These are phyloP conservation scores for Xerocomellus amylosporus DNA, from an alignment of 768 basidiomycete species.

Conservation along the genomic window DNA sequence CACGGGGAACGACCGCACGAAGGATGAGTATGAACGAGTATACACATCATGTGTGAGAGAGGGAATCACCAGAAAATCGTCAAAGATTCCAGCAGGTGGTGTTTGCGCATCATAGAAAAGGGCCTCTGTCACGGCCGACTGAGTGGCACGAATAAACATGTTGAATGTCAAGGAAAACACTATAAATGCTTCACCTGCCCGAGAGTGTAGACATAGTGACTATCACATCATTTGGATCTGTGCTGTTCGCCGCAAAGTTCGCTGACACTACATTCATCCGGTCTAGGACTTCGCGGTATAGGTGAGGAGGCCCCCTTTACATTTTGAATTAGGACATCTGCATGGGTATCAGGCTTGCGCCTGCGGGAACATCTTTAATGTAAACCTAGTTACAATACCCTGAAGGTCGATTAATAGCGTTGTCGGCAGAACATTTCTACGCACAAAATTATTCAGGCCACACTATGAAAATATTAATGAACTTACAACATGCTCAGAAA, in stretches of 20 bases:
- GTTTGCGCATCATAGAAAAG: slow-evolving; percentile 55
- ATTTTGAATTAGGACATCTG: not conserved
- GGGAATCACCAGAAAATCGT: slow-evolving; percentile 24
- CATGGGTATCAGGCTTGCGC: slow-evolving; percentile 26
- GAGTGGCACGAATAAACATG: not conserved
- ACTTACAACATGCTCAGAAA: not conserved
- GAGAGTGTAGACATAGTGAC: slow-evolving; percentile 38
- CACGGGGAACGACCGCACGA: slow-evolving; percentile 1
- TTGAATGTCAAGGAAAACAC: not conserved
- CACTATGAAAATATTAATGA: slow-evolving; percentile 37
- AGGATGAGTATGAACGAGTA: slow-evolving; percentile 4
- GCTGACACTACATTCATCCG: slow-evolving; percentile 8
- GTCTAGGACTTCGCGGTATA: slow-evolving; percentile 11
- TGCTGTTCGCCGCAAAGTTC: slow-evolving; percentile 8
- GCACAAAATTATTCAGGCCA: slow-evolving; percentile 57
- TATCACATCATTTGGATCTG: slow-evolving; percentile 27
- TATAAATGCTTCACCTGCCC: not conserved
- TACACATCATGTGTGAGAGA: not conserved
- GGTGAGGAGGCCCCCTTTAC: slow-evolving; percentile 47
- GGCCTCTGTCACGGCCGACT: slow-evolving; percentile 25
- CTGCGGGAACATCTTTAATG: slow-evolving; percentile 51
- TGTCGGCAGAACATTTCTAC: not conserved
- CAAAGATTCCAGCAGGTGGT: slow-evolving; percentile 16
- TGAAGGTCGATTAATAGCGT: slow-evolving; percentile 8
- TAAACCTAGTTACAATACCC: slow-evolving; percentile 61